Conservation (phyloP, 768 basidiomycete genomes). For the Tylopilus felleus region DNA sequence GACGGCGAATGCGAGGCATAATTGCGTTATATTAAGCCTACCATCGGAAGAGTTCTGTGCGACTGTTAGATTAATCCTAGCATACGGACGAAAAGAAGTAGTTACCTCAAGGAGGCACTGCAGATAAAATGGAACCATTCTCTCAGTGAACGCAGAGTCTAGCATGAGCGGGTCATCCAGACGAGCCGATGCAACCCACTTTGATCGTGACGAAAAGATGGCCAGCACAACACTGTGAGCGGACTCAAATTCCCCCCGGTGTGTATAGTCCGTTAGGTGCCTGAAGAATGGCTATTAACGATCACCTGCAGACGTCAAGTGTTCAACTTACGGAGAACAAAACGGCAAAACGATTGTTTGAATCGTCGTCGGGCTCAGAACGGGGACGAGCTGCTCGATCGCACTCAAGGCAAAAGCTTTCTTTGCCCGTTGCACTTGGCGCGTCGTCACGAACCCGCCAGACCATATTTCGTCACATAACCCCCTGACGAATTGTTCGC, state of each 20-base stretch:
- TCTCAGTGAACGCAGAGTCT: constrained; percentile 43
- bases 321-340: constrained; percentile 58
- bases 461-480: constrained; percentile 33
- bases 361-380: constrained; percentile 51
- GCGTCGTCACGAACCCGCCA: constrained; percentile 20
- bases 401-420: constrained; percentile 67
- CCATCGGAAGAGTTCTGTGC: constrained; percentile 61
- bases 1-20: constrained; percentile 72
- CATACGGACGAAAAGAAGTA: not conserved
- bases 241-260: constrained; percentile 81
- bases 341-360: constrained; percentile 55
- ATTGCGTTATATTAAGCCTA: constrained; percentile 58
- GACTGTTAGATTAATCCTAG: not conserved
- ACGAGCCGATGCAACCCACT: constrained; percentile 22
- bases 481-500: constrained; percentile 37
- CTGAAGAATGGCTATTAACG: constrained; percentile 34
- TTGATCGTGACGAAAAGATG: constrained; percentile 61
- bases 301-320: not conserved
- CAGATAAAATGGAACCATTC: constrained; percentile 72
- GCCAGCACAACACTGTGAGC: constrained; percentile 82
- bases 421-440: constrained; percentile 33
- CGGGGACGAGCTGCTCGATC: constrained; percentile 74
- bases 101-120: constrained; percentile 67
- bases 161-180: constrained; percentile 7
- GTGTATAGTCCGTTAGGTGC: constrained; percentile 50